These are phyloP conservation scores for Salix viminalis DNA, from an alignment of 345 rosid species.

Conservation along the genomic window DNA sequence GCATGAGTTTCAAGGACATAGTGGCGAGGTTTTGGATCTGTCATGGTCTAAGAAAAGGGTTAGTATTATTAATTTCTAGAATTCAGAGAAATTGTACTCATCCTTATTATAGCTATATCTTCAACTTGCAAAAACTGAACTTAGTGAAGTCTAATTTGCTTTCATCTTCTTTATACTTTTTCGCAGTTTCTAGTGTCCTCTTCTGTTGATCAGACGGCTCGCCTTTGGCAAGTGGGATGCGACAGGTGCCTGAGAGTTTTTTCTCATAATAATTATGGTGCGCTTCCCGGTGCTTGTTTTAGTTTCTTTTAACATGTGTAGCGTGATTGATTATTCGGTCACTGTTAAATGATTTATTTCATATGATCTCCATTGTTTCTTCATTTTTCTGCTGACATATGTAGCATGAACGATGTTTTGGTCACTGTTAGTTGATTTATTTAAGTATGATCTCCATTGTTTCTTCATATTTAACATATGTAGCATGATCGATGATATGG, in stretches of 20 bases:
- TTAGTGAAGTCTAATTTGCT: neutral
- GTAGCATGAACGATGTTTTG: neutral
- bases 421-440: constrained; percentile 1
- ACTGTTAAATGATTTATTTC: neutral
- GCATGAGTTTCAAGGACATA: constrained; percentile 66
- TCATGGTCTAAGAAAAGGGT: constrained; percentile 81
- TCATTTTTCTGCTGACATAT: too few species aligned
- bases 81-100: neutral
- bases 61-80: constrained; percentile 14
- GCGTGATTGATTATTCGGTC: neutral
- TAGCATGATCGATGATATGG: neutral
- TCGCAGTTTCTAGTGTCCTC: constrained; percentile 27
- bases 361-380: neutral
- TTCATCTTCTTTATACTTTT: constrained; percentile 4
- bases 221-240: constrained; percentile 32
- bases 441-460: neutral
- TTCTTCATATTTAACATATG: neutral
- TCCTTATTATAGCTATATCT: neutral
- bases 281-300: neutral
- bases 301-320: neutral
- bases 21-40: constrained; percentile 64
- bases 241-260: constrained; percentile 25
- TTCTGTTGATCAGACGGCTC: constrained; percentile 25
- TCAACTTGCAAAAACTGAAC: neutral
- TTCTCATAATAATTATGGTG: constrained; percentile 29